Evolutionary conservation across 176 grass and related monocot species (phyloP), one percentile per base, ranked within the genome.

Genomic region (Musa troglodytarum): DNA sequence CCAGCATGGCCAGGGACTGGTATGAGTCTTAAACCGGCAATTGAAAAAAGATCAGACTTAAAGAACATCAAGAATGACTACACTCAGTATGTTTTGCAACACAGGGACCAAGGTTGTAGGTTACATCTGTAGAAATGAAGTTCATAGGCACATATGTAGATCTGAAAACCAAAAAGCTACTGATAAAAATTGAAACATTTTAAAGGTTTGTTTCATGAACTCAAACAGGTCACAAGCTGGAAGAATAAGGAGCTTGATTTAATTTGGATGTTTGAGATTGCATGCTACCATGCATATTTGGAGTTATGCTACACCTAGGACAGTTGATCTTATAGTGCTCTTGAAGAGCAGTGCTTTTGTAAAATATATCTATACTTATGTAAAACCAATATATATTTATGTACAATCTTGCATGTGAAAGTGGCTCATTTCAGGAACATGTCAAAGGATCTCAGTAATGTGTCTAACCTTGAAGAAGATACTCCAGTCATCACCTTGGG

Each of bases 401-500:
- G 51, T 51, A 43, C 9, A 3, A 70, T 17, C 17, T 20, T 70
- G 17, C 68, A 70, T 51, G 68, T 10, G 34, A n/a, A 69, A n/a
- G 34, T n/a, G 11, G 68, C 25, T 34, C 43, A 51, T 20, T 70
- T 19, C 10, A 8, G 53, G 57, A 65, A 63, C 6, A 64, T 13
- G 53, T 75, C 9, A 23, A n/a, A 54, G 14, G 19, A 19, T 19
- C 9, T 75, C 23, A 50, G 34, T 70, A 51, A 19, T 51, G 68
- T 52, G 8, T 16, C 81, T 71, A 69, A 99, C 95, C 90, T 99
- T 91, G 54, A 89, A 67, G 82, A 99, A 75, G 49, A 79, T 79
- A 77, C 57, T 63, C 90, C 90, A 99, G 55, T 99, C 84, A 51
- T 85, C 84, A 71, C 95, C 95, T 84, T 87, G 78, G 58, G 90